Percentiles rank a stretch among this genome's conserved stretches.
phyloP scores from a whole-genome alignment of 1,284 basidiomycete species.

The Hymenochaete sp. region DNA sequence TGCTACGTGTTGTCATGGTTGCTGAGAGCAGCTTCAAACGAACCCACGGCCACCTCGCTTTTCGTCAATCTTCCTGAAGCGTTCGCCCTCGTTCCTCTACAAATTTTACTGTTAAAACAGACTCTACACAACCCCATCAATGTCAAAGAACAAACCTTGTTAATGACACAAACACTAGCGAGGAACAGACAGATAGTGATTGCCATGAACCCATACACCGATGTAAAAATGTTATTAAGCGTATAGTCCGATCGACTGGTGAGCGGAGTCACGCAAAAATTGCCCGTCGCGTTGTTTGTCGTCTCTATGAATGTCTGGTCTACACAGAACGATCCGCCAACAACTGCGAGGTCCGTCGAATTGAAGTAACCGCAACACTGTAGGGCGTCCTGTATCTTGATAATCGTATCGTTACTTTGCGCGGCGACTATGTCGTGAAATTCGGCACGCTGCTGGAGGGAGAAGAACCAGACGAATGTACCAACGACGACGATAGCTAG shows the following conservation, averaged over 20 bases:
- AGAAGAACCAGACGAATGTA: slow-evolving; percentile 70
- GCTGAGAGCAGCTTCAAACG: no score
- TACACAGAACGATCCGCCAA: slow-evolving; percentile 55
- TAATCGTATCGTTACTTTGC: slow-evolving; percentile 38
- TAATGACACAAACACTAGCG: slow-evolving; percentile 75
- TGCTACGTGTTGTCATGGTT: no score
- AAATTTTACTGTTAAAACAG: slow-evolving; percentile 17
- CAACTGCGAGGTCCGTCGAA: slow-evolving; percentile 47
- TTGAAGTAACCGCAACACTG: slow-evolving; percentile 79
- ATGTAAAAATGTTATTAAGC: slow-evolving; percentile 73
- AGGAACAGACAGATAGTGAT: slow-evolving; percentile 66
- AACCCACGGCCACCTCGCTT: slow-evolving; percentile 80
- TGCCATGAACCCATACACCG: slow-evolving; percentile 76
- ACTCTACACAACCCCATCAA: slow-evolving; percentile 8
- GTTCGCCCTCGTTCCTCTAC: slow-evolving; percentile 68
- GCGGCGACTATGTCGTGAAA: slow-evolving; percentile 51
- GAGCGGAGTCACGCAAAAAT: slow-evolving; percentile 59
- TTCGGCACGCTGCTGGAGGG: slow-evolving; percentile 58
- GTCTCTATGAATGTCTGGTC: slow-evolving; percentile 42
- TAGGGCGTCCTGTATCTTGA: slow-evolving; percentile 69
- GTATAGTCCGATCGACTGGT: slow-evolving; percentile 58
- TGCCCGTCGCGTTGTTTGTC: slow-evolving; percentile 34
- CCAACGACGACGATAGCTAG: slow-evolving; percentile 54
- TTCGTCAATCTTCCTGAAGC: slow-evolving; percentile 78
- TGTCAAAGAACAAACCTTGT: slow-evolving; percentile 41